A percentile compares a stretch with the other conserved stretches of the same genome.
phyloP scores from a whole-genome alignment of 2,329 filamentous ascomycete species.

The Neofusicoccum sp. region DNA sequence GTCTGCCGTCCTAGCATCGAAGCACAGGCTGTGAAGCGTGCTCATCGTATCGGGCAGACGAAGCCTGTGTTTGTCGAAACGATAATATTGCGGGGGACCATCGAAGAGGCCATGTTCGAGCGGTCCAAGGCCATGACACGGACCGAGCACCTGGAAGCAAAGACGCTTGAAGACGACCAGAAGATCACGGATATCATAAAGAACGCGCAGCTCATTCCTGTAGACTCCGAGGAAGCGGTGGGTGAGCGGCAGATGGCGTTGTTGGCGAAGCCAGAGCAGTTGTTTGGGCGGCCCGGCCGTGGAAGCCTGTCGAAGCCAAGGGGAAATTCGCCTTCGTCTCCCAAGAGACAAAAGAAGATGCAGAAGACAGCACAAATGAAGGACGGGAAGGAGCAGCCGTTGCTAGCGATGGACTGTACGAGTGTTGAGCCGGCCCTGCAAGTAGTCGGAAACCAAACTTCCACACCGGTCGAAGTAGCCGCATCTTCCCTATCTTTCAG shows the following conservation, averaged over 20 bases:
- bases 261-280: conserved; percentile 41
- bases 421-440: no score
- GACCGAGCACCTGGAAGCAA: conserved; percentile 53
- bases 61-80: conserved; percentile 82
- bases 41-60: conserved; percentile 80
- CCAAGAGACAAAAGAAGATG: background rate
- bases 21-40: conserved; percentile 87
- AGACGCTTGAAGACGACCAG: conserved; percentile 57
- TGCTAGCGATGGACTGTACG: no score
- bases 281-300: conserved; percentile 42
- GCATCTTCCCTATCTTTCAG: no score
- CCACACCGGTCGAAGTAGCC: no score
- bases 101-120: conserved; percentile 81
- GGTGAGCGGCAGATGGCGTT: conserved; percentile 41
- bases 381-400: no score
- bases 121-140: conserved; percentile 73
- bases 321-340: background rate
- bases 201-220: conserved; percentile 50
- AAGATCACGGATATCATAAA: conserved; percentile 60
- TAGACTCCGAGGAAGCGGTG: conserved; percentile 33
- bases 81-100: conserved; percentile 71
- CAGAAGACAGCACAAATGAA: background rate
- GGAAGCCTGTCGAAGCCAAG: background rate
- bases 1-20: conserved; percentile 82
- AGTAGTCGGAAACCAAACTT: no score